Evolutionary conservation across 805 yeast genomes (phyloP).

Genomic region (Kurtzmaniella fragi): DNA sequence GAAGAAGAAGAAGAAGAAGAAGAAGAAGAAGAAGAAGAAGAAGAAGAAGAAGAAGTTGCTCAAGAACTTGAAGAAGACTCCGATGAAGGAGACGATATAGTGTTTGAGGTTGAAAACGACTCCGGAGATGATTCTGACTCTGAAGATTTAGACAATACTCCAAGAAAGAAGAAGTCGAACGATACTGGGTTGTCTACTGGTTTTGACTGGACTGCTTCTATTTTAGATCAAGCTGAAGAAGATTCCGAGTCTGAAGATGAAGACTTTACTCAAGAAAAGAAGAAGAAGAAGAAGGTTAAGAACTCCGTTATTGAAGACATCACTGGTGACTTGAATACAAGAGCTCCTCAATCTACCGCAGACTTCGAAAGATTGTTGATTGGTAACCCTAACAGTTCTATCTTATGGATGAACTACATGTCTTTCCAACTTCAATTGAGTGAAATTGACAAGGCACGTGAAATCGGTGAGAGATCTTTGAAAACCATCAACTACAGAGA

Average conservation of each 20-base stretch:
- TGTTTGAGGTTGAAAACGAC: constrained; percentile 6
- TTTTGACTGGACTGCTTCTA: constrained; percentile 94
- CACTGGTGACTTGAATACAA: constrained; percentile 76
- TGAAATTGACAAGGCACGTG: constrained; percentile 92
- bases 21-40: constrained; percentile 22
- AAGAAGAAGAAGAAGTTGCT: constrained; percentile 14
- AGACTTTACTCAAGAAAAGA: constrained; percentile 48
- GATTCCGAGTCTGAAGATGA: constrained; percentile 53
- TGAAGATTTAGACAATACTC: constrained; percentile 30
- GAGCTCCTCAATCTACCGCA: constrained; percentile 85
- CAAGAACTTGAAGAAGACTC: constrained; percentile 19
- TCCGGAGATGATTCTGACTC: constrained; percentile 19
- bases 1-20: constrained; percentile 16
- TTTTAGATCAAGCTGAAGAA: constrained; percentile 73
- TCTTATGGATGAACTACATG: constrained; percentile 97
- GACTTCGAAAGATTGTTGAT: constrained; percentile 91
- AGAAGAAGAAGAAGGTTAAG: constrained; percentile 41
- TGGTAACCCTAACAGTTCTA: constrained; percentile 90
- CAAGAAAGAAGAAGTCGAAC: constrained; percentile 31
- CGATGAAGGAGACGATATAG: constrained; percentile 13
- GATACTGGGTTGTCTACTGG: constrained; percentile 71
- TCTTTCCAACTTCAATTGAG: constrained; percentile 93
- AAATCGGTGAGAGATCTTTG: constrained; percentile 86
- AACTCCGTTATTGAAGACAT: constrained; percentile 62
- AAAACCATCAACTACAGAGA: constrained; percentile 86